A percentile compares a stretch with the other conserved stretches of the same genome.
Conservation (phyloP, 2,329 filamentous ascomycete species). For the Phaeomoniella chlamydospora region DNA sequence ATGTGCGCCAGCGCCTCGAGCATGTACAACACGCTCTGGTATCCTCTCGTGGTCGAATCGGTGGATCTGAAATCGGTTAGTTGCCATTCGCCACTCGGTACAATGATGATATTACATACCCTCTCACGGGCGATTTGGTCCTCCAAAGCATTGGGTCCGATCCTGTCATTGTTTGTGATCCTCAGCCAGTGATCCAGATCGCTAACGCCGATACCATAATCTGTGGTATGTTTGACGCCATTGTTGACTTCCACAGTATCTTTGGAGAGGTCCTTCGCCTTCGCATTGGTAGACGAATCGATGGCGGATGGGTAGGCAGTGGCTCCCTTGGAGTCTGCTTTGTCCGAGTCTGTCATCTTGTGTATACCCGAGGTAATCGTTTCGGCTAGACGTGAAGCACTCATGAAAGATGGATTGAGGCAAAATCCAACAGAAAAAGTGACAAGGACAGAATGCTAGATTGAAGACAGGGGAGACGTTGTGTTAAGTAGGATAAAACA, state of each 20-base stretch:
- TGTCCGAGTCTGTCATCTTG: background rate
- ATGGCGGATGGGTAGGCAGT: background rate
- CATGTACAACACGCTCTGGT: conserved; percentile 54
- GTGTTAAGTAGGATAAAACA: too few species aligned
- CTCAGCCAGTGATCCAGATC: conserved; percentile 70
- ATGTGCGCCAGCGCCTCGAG: conserved; percentile 49
- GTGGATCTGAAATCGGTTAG: conserved; percentile 21
- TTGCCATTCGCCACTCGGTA: conserved; percentile 1
- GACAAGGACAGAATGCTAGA: too few species aligned
- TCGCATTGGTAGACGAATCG: conserved; percentile 24
- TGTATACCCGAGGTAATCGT: background rate
- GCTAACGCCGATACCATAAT: conserved; percentile 59
- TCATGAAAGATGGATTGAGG: background rate
- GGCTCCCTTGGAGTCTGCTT: background rate
- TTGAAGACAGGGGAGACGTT: too few species aligned
- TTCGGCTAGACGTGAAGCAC: background rate
- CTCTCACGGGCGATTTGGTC: conserved; percentile 62
- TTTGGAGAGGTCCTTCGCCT: conserved; percentile 45
- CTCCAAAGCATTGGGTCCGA: conserved; percentile 55
- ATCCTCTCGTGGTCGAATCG: conserved; percentile 66
- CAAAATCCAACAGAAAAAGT: too few species aligned
- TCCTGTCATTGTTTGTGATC: conserved; percentile 39
- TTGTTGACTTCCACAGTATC: conserved; percentile 36
- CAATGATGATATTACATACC: conserved; percentile 27
- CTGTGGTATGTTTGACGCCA: conserved; percentile 49